phyloP scores from a whole-genome alignment of 257 asterid species.

The Avicennia marina region DNA sequence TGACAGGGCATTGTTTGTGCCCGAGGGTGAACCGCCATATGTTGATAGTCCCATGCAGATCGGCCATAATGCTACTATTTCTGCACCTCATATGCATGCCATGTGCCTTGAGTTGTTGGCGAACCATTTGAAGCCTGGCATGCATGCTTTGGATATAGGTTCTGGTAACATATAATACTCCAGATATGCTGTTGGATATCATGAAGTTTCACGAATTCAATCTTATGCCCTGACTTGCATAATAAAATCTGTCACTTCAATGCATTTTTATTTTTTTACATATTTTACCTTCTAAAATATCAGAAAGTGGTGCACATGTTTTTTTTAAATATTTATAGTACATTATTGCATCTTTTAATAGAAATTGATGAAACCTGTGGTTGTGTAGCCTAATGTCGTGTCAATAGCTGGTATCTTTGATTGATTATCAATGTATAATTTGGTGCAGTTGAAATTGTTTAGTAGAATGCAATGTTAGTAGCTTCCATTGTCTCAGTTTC shows the following conservation, averaged over 20 bases:
- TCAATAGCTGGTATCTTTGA: background rate
- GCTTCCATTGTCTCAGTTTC: background rate
- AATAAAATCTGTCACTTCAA: too few relatives aligned
- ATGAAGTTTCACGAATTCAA: background rate
- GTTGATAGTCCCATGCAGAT: conserved; percentile 75
- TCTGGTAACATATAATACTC: conserved; percentile 44
- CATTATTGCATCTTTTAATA: background rate
- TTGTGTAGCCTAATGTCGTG: background rate
- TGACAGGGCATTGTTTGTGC: conserved; percentile 89
- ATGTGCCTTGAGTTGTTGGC: conserved; percentile 88
- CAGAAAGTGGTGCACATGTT: background rate
- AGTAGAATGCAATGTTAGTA: background rate
- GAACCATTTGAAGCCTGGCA: conserved; percentile 82
- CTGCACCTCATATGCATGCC: conserved; percentile 99
- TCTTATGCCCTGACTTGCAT: background rate
- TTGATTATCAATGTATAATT: background rate
- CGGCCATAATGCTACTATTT: conserved; percentile 87
- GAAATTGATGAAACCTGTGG: background rate
- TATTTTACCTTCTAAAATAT: background rate
- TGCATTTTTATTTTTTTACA: background rate
- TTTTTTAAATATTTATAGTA: too few relatives aligned
- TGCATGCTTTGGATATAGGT: conserved; percentile 88
- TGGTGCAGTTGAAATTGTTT: background rate
- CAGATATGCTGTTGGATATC: background rate
- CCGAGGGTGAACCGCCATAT: conserved; percentile 71